phyloP scores from a whole-genome alignment of 495 filamentous ascomycete genomes.

The Aspergillus kassunensis region DNA sequence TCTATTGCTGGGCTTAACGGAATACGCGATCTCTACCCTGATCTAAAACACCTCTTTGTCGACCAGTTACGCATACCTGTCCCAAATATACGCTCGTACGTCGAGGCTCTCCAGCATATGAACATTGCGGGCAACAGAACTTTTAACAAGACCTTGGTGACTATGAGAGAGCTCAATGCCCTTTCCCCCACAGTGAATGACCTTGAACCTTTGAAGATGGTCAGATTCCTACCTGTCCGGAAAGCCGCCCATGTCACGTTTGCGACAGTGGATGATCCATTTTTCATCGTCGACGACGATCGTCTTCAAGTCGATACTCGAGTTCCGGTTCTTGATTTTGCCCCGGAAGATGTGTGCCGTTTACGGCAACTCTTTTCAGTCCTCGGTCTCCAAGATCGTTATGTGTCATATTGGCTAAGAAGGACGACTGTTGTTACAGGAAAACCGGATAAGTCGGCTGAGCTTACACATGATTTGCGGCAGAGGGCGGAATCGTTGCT shows the following conservation, averaged over 20 bases:
- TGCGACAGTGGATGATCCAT: background rate
- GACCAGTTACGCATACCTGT: background rate
- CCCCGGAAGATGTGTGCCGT: background rate
- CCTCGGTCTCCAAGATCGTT: background rate
- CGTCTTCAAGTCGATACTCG: background rate
- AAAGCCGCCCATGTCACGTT: background rate
- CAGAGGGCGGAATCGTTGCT: background rate
- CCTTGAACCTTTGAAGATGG: background rate
- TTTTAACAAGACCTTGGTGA: background rate
- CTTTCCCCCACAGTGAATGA: background rate
- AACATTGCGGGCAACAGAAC: background rate
- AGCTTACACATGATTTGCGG: conserved; percentile 1
- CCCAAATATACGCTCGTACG: background rate
- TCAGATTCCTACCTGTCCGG: background rate
- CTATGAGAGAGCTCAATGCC: background rate
- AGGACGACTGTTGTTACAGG: background rate
- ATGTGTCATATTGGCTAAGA: background rate
- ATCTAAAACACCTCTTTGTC: background rate
- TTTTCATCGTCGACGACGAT: conserved; percentile 1
- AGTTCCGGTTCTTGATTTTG: background rate
- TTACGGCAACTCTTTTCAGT: background rate
- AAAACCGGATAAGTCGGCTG: background rate
- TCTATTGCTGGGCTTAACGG: background rate
- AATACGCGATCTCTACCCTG: background rate
- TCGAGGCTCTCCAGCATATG: background rate